phyloP scores from a whole-genome alignment of 139 green algal genomes.

The Coccomyxa sp. region DNA sequence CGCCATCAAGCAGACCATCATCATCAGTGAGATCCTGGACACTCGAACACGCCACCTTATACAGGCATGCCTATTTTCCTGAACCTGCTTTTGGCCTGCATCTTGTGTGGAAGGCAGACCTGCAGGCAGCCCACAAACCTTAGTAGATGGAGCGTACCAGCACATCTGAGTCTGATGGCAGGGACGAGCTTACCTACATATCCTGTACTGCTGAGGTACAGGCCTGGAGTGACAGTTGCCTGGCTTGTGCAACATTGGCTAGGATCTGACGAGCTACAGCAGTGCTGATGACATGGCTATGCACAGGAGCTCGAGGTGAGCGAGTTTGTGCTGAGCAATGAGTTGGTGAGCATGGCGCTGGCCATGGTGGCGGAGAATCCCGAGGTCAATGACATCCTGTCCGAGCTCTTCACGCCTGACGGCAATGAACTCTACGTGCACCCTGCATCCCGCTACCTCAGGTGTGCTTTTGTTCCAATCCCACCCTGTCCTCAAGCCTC shows the following conservation, averaged over 20 bases:
- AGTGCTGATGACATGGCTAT: no score
- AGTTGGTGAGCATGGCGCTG: constrained; percentile 50
- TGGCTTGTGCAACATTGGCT: no score
- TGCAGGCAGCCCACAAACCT: no score
- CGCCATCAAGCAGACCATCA: constrained; percentile 20
- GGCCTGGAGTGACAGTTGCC: no score
- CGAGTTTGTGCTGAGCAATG: constrained; percentile 51
- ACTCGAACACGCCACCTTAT: constrained; percentile 40
- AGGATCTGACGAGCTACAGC: no score
- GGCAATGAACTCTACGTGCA: constrained; percentile 56
- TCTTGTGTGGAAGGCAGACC: no score
- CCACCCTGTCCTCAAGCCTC: neutral
- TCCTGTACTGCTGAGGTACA: no score
- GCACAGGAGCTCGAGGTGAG: constrained; percentile 29
- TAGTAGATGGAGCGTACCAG: no score
- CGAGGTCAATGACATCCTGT: constrained; percentile 43
- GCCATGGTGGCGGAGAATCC: constrained; percentile 50
- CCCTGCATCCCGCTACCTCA: constrained; percentile 34
- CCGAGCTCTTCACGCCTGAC: constrained; percentile 49
- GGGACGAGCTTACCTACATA: no score
- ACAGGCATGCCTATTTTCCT: constrained; percentile 3
- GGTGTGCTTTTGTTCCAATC: neutral
- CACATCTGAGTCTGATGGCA: no score
- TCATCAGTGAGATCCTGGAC: constrained; percentile 55
- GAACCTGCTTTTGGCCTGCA: neutral